These are phyloP conservation scores for Gracilariopsis chorda DNA, from an alignment of 23 red algal genomes.

Conservation along the genomic window DNA sequence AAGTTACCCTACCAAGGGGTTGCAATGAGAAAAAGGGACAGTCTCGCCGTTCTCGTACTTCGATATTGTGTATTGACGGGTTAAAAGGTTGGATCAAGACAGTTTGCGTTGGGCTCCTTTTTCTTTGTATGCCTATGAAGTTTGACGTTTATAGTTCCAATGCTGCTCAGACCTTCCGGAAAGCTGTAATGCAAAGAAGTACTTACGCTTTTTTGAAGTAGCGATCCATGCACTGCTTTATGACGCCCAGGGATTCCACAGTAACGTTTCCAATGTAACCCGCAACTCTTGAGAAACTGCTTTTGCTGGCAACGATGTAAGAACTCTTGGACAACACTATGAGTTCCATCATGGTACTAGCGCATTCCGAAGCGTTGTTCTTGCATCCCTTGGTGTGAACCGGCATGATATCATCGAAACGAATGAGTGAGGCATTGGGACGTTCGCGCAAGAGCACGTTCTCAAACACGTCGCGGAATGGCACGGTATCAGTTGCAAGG, in stretches of 20 bases:
- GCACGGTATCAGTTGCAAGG: background rate
- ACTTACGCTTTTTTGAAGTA: no score
- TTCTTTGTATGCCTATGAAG: no score
- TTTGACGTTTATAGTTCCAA: no score
- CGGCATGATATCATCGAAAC: background rate
- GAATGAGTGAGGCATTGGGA: background rate
- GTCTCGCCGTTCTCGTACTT: no score
- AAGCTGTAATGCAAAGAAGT: no score
- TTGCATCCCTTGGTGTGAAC: background rate
- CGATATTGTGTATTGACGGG: no score
- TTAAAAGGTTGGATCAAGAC: no score
- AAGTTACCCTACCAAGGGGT: no score
- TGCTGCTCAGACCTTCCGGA: no score
- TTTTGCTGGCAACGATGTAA: background rate
- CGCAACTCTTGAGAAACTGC: slow-evolving; percentile 3
- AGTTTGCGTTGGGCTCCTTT: no score
- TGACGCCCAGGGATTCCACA: background rate
- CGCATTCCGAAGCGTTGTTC: background rate
- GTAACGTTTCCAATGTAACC: background rate
- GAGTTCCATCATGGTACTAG: background rate
- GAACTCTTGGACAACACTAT: background rate
- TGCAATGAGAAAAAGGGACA: no score
- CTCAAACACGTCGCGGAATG: background rate
- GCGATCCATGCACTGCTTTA: background rate
- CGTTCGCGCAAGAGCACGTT: background rate